Evolutionary conservation across 2,329 filamentous ascomycete species (phyloP).

Genomic region (Cladosporium colombiae): DNA sequence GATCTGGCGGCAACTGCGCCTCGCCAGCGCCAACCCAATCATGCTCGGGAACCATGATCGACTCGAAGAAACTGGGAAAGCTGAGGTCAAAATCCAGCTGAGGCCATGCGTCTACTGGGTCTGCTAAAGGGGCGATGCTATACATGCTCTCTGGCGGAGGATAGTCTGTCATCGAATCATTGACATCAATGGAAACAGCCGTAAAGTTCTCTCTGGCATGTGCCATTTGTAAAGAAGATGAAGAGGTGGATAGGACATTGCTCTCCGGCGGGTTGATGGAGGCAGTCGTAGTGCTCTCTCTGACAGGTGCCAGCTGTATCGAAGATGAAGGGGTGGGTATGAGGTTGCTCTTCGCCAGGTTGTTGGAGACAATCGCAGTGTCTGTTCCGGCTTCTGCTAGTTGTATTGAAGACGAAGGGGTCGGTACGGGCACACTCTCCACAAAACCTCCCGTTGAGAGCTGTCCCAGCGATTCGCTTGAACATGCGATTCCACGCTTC

Average conservation of each 20-base stretch:
- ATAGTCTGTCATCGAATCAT: background rate
- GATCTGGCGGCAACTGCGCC: conserved; percentile 21
- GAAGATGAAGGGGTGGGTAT: background rate
- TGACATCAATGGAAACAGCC: background rate
- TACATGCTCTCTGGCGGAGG: background rate
- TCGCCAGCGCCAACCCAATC: conserved; percentile 15
- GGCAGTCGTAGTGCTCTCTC: background rate
- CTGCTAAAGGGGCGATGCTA: conserved; percentile 13
- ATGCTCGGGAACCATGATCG: conserved; percentile 27
- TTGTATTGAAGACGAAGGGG: background rate
- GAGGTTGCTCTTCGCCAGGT: background rate
- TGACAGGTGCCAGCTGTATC: background rate
- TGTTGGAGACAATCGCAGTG: background rate
- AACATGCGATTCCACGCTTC: conserved; percentile 20
- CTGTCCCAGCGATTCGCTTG: conserved; percentile 21
- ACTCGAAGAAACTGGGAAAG: conserved; percentile 28
- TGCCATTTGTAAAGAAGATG: background rate
- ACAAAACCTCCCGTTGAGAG: background rate
- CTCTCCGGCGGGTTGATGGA: background rate
- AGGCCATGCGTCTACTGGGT: background rate
- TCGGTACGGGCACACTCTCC: background rate
- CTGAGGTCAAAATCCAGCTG: conserved; percentile 11
- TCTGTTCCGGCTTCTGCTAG: background rate
- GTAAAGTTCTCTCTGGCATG: background rate
- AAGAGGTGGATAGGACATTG: background rate